Percentiles rank a stretch among this genome's conserved stretches.
These are phyloP conservation scores for Stephania japonica DNA, from an alignment of 164 flowering plant species.

Conservation along the genomic window DNA sequence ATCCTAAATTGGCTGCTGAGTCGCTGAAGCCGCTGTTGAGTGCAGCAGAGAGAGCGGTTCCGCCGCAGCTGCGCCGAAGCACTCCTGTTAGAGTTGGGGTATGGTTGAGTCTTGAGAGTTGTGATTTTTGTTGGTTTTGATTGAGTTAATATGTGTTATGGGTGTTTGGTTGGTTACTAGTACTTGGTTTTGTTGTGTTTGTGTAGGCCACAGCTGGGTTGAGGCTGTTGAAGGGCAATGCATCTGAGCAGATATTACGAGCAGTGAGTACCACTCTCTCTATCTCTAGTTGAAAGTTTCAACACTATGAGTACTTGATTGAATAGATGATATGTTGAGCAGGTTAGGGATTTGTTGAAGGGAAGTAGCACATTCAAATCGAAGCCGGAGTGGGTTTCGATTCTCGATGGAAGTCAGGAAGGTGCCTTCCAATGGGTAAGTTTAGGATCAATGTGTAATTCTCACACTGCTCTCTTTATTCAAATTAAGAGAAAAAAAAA, in stretches of 20 bases:
- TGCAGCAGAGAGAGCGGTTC: slow-evolving; percentile 35
- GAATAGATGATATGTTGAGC: background rate
- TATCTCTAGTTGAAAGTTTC: background rate
- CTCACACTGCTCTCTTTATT: background rate
- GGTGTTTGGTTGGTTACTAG: background rate
- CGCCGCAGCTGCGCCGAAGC: slow-evolving; percentile 4
- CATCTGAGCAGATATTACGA: slow-evolving; percentile 81
- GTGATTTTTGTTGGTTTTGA: background rate
- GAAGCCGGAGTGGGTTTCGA: slow-evolving; percentile 57
- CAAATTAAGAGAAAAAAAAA: background rate
- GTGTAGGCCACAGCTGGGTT: slow-evolving; percentile 91
- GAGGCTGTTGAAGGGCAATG: slow-evolving; percentile 62
- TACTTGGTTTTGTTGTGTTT: background rate
- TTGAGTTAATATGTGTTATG: background rate
- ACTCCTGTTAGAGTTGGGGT: slow-evolving; percentile 13
- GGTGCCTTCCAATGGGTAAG: slow-evolving; percentile 95
- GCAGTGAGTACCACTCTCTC: slow-evolving; percentile 37
- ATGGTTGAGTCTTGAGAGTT: background rate
- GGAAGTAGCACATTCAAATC: slow-evolving; percentile 54
- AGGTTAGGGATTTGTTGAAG: slow-evolving; percentile 78
- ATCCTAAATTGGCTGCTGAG: slow-evolving; percentile 58
- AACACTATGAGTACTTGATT: background rate
- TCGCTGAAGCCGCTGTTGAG: slow-evolving; percentile 51
- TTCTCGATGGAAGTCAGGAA: slow-evolving; percentile 87
- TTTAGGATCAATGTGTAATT: background rate